These are phyloP conservation scores for Fraxinus albicans DNA, from an alignment of 305 asterid genomes.

Conservation along the genomic window DNA sequence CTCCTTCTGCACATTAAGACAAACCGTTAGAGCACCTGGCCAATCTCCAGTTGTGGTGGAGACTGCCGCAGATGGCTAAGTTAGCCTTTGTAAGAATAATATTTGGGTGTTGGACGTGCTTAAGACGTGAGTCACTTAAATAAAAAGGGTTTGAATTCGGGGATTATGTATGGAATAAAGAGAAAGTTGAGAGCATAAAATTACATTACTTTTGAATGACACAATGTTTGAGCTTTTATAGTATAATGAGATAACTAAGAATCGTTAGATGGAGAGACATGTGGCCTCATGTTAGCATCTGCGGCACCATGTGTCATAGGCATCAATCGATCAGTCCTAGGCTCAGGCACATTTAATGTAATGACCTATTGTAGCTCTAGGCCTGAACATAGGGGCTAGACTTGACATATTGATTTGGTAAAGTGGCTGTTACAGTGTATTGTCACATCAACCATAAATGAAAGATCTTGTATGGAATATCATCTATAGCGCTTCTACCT, in stretches of 20 bases:
- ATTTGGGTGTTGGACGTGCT: background rate
- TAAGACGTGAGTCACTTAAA: background rate
- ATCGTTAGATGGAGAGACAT: too few relatives aligned
- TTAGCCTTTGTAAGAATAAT: background rate
- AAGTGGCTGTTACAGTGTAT: background rate
- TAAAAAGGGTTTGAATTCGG: background rate
- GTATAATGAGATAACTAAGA: too few relatives aligned
- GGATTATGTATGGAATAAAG: background rate
- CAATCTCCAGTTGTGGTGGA: background rate
- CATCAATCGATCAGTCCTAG: background rate
- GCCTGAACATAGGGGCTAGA: background rate
- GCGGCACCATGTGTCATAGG: background rate
- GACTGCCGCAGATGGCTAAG: background rate
- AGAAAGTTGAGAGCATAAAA: background rate
- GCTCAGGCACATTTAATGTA: background rate
- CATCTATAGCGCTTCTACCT: background rate
- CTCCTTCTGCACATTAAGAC: background rate
- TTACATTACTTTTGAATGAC: background rate
- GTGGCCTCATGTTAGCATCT: background rate
- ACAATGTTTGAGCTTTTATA: background rate
- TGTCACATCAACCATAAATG: background rate
- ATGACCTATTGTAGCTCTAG: too few relatives aligned
- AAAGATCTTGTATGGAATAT: background rate
- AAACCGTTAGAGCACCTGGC: background rate
- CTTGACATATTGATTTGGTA: background rate